These are phyloP conservation scores for Ascobolus immersus DNA, from an alignment of 495 filamentous ascomycete species.

Conservation along the genomic window DNA sequence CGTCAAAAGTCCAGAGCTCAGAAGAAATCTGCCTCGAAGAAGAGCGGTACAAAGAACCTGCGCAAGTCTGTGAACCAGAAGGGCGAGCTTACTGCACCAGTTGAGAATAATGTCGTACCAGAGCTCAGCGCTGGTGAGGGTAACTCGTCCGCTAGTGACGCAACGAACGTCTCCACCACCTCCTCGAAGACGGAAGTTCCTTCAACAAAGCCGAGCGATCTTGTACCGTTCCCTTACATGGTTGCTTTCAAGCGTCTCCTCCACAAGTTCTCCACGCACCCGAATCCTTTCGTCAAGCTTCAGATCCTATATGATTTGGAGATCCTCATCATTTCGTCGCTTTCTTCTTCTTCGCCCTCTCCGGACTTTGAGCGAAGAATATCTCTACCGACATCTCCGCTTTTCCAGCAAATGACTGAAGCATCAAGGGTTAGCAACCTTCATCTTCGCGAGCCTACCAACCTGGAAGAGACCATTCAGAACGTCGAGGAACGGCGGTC, in stretches of 20 bases:
- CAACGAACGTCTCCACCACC: slow-evolving; percentile 8
- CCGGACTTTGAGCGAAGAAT: neutral
- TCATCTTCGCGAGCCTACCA: slow-evolving; percentile 18
- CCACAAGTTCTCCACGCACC: slow-evolving; percentile 68
- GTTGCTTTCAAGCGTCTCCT: slow-evolving; percentile 56
- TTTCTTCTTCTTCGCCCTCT: slow-evolving; percentile 24
- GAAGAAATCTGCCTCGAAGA: slow-evolving; percentile 28
- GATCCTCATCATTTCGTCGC: slow-evolving; percentile 49
- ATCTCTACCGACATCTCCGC: slow-evolving; percentile 13
- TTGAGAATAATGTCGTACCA: slow-evolving; percentile 21
- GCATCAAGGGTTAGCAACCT: slow-evolving; percentile 12
- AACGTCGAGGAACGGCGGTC: slow-evolving; percentile 44
- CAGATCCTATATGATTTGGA: slow-evolving; percentile 63
- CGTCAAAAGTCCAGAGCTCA: slow-evolving; percentile 14
- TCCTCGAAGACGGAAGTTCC: no score
- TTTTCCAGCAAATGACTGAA: slow-evolving; percentile 13
- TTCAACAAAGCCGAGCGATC: slow-evolving; percentile 16
- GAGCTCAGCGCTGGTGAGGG: slow-evolving; percentile 19
- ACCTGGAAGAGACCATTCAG: slow-evolving; percentile 38
- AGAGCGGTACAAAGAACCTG: slow-evolving; percentile 26
- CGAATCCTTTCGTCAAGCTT: slow-evolving; percentile 68
- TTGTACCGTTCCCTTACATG: slow-evolving; percentile 37
- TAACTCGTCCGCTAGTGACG: slow-evolving; percentile 21
- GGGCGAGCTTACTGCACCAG: slow-evolving; percentile 22
- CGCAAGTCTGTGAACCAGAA: slow-evolving; percentile 18